Conservation (phyloP, 2,329 filamentous ascomycete species). For the Pseudocercospora vitis region DNA sequence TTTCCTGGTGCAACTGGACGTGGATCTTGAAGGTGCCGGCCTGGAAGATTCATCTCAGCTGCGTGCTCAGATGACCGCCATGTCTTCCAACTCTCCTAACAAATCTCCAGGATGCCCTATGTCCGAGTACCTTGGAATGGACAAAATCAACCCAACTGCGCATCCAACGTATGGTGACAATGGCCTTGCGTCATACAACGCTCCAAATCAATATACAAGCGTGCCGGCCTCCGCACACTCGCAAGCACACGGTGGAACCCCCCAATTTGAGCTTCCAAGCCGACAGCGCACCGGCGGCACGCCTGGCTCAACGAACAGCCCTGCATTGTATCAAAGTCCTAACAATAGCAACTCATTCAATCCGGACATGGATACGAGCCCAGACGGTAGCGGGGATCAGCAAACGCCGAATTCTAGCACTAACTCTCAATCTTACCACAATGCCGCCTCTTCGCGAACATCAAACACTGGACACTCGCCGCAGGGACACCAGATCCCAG, state of each 20-base stretch:
- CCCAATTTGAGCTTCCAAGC: constrained; percentile 29
- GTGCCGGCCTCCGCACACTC: background rate
- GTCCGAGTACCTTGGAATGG: constrained; percentile 19
- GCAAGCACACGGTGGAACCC: constrained; percentile 3
- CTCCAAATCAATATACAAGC: constrained; percentile 15
- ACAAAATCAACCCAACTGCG: background rate
- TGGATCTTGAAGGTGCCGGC: constrained; percentile 78
- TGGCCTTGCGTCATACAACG: constrained; percentile 28
- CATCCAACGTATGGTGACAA: constrained; percentile 27
- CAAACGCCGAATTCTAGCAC: constrained; percentile 32
- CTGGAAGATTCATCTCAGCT: constrained; percentile 44
- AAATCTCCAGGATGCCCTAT: constrained; percentile 23
- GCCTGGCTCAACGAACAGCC: constrained; percentile 26
- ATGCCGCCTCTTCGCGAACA: constrained; percentile 29
- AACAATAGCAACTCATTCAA: constrained; percentile 12
- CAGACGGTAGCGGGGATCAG: constrained; percentile 33
- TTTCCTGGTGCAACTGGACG: constrained; percentile 88
- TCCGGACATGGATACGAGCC: constrained; percentile 35
- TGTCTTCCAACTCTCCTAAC: constrained; percentile 7
- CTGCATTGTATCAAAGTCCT: constrained; percentile 27
- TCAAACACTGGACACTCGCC: constrained; percentile 35
- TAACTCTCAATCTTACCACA: constrained; percentile 26
- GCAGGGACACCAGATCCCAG: constrained; percentile 18
- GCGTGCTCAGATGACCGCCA: constrained; percentile 24
- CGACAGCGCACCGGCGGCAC: constrained; percentile 27